phyloP scores from a whole-genome alignment of 2,329 filamentous ascomycete genomes.

The Alternaria sp. region DNA sequence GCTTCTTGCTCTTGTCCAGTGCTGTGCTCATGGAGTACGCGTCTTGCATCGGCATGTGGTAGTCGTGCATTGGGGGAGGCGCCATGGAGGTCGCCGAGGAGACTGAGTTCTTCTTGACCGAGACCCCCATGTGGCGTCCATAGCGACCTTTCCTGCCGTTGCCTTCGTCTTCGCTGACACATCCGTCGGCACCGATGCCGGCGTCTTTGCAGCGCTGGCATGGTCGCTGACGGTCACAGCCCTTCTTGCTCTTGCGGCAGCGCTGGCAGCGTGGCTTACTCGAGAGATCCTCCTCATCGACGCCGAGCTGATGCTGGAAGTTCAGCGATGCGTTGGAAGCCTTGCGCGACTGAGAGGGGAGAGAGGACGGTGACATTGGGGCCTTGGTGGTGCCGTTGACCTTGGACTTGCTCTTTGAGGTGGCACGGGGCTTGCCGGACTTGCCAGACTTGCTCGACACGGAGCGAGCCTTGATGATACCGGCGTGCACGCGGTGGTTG shows the following conservation, averaged over 20 bases:
- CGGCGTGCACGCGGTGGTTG: constrained; percentile 52
- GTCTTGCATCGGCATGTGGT: constrained; percentile 28
- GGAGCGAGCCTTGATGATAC: constrained; percentile 45
- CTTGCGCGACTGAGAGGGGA: constrained; percentile 75
- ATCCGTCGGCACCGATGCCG: constrained; percentile 89
- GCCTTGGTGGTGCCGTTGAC: constrained; percentile 48
- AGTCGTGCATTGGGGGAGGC: constrained; percentile 43
- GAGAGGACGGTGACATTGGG: constrained; percentile 64
- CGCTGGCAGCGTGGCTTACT: constrained; percentile 97
- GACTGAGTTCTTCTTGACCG: constrained; percentile 62
- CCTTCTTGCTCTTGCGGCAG: constrained; percentile 99
- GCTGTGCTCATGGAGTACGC: constrained; percentile 25
- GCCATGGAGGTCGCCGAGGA: constrained; percentile 42
- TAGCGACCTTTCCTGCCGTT: constrained; percentile 97
- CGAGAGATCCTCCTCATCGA: constrained; percentile 87
- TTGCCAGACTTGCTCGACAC: constrained; percentile 50
- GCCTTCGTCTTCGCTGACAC: constrained; percentile 95
- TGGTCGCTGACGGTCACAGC: constrained; percentile 93
- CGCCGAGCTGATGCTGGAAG: constrained; percentile 66
- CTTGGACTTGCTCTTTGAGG: constrained; percentile 61
- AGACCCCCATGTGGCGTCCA: constrained; percentile 71
- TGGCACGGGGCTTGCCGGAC: constrained; percentile 47
- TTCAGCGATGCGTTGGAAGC: constrained; percentile 73
- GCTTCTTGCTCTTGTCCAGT: constrained; percentile 70
- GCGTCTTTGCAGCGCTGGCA: constrained; percentile 96